Evolutionary conservation across 2,329 filamentous ascomycete genomes (phyloP).

Genomic region (Metarhizium album): DNA sequence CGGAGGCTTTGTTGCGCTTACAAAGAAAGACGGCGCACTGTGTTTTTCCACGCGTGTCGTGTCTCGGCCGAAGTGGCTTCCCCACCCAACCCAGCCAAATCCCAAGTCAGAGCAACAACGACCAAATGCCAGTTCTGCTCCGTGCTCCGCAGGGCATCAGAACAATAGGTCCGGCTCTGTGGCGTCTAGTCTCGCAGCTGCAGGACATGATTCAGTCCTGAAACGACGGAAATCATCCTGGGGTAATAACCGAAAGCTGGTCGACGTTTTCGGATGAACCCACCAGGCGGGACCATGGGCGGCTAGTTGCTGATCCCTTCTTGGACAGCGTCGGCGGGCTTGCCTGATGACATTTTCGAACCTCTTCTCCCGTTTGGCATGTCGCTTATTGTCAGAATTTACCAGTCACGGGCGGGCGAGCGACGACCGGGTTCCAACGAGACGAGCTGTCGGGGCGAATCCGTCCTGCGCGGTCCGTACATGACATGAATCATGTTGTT

Average conservation of each 20-base stretch:
- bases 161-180: conserved; percentile 6
- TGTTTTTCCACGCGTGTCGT: neutral
- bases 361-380: no score
- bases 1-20: no score
- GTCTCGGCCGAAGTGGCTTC: neutral
- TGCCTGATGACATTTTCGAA: neutral
- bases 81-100: neutral
- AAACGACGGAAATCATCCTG: conserved; percentile 1
- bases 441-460: no score
- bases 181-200: conserved; percentile 1
- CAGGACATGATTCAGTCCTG: conserved; percentile 6
- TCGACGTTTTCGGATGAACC: neutral
- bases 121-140: no score
- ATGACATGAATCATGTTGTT: no score
- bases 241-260: neutral
- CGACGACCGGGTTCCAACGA: no score
- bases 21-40: neutral
- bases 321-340: no score
- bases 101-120: neutral
- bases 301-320: neutral
- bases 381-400: no score
- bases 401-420: no score
- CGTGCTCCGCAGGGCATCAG: no score
- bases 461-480: no score
- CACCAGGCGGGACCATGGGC: neutral